These are phyloP conservation scores for Vachellia collinsii DNA, from an alignment of 306 rosid species.

Conservation along the genomic window DNA sequence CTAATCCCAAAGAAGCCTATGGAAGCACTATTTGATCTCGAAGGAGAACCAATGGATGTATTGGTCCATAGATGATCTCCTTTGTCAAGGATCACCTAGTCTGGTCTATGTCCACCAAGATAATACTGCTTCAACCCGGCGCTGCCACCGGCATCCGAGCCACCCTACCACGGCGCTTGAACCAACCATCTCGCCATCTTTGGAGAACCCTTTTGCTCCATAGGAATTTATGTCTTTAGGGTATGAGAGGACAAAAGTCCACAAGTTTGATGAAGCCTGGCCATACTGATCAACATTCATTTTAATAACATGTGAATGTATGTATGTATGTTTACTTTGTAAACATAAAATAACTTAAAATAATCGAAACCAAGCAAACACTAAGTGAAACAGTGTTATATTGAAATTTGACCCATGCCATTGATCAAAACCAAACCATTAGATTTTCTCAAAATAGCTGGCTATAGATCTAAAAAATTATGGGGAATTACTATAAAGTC, in stretches of 20 bases:
- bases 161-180: slow-evolving; percentile 36
- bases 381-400: not conserved
- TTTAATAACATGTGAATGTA: too few relatives aligned
- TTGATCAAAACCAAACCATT: too few relatives aligned
- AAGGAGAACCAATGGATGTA: not conserved
- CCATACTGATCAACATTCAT: not conserved
- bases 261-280: slow-evolving; percentile 32
- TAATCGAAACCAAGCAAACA: too few relatives aligned
- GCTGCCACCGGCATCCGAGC: not conserved
- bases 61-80: slow-evolving; percentile 9
- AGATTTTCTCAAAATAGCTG: too few relatives aligned
- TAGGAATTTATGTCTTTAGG: slow-evolving; percentile 25
- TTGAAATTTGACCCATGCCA: not conserved
- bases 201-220: slow-evolving; percentile 37
- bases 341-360: too few relatives aligned
- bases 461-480: too few relatives aligned
- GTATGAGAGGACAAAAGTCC: slow-evolving; percentile 41
- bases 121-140: not conserved
- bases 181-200: slow-evolving; percentile 35
- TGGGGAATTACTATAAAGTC: too few relatives aligned
- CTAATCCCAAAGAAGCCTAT: too few relatives aligned
- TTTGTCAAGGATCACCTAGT: not conserved
- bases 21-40: not conserved
- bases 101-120: slow-evolving; percentile 5
- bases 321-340: too few relatives aligned